Conservation (phyloP, 768 basidiomycete genomes). For the Mycena venus region DNA sequence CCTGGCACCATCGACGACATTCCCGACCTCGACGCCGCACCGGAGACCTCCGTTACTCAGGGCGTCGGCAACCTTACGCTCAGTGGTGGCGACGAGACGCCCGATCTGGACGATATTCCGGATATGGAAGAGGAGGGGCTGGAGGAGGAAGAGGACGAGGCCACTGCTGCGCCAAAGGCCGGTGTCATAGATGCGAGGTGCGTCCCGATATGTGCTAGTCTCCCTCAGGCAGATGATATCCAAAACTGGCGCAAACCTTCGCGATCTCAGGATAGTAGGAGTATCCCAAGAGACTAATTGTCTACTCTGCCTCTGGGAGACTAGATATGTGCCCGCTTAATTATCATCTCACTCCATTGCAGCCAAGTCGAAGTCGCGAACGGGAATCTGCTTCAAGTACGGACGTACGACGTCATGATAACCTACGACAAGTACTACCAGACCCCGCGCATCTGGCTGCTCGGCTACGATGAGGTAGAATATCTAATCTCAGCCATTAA, state of each 20-base stretch:
- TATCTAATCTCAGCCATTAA: not conserved
- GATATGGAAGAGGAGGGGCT: conserved; percentile 98
- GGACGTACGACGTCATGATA: conserved; percentile 99
- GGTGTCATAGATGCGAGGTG: conserved; percentile 65
- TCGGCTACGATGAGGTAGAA: conserved; percentile 92
- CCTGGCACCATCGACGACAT: conserved; percentile 85
- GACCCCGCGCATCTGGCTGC: conserved; percentile 96
- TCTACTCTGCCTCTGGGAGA: too few species aligned
- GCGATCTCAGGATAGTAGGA: too few species aligned
- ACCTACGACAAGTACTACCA: conserved; percentile 99
- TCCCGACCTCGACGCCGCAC: conserved; percentile 79
- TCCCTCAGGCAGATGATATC: too few species aligned
- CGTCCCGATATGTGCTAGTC: too few species aligned
- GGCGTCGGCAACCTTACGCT: conserved; percentile 63
- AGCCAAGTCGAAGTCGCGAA: conserved; percentile 78
- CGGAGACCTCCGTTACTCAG: conserved; percentile 50
- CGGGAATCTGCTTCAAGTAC: conserved; percentile 91
- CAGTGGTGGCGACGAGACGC: conserved; percentile 62
- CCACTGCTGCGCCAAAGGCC: conserved; percentile 74
- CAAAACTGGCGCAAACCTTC: too few species aligned
- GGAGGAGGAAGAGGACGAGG: conserved; percentile 86
- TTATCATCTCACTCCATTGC: not conserved
- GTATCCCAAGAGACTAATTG: too few species aligned
- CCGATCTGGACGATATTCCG: conserved; percentile 96
- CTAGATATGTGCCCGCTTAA: too few species aligned